Conservation (phyloP, 495 filamentous ascomycete species). For the Darksidea phi region DNA sequence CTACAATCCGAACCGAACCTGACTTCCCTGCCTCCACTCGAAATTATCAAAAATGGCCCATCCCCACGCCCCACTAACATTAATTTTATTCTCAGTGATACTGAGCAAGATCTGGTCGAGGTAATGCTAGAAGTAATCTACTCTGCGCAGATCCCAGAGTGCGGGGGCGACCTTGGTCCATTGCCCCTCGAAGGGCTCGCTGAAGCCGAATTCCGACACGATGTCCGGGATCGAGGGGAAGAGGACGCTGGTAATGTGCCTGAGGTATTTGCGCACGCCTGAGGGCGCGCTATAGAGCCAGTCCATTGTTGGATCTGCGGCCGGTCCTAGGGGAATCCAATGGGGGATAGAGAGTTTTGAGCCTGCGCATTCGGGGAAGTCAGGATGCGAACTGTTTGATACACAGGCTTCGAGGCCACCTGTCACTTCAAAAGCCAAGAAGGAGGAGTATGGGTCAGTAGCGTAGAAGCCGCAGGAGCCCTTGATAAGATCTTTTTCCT, state of each 20-base stretch:
- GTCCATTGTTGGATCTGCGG: constrained; percentile 42
- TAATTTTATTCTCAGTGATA: constrained; percentile 43
- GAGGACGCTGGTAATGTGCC: constrained; percentile 47
- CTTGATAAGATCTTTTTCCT: constrained; percentile 47
- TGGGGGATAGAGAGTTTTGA: constrained; percentile 31
- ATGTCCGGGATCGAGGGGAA: constrained; percentile 46
- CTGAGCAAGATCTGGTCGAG: constrained; percentile 45
- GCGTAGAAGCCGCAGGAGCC: constrained; percentile 50
- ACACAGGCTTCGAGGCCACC: constrained; percentile 42
- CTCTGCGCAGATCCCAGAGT: constrained; percentile 41
- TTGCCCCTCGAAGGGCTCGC: constrained; percentile 48
- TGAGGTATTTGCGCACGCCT: constrained; percentile 48
- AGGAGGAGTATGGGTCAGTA: constrained; percentile 41
- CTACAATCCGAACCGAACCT: constrained; percentile 46
- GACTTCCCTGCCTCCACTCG: constrained; percentile 45
- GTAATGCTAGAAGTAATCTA: constrained; percentile 47
- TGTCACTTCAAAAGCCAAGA: constrained; percentile 35
- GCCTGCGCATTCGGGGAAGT: constrained; percentile 45
- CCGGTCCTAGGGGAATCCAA: constrained; percentile 45
- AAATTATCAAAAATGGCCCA: constrained; percentile 49
- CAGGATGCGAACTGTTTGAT: constrained; percentile 43
- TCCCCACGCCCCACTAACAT: constrained; percentile 47
- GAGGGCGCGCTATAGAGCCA: constrained; percentile 48
- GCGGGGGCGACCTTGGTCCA: constrained; percentile 37
- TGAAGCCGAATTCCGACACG: constrained; percentile 50